These are phyloP conservation scores for Abrus precatorius DNA, from an alignment of 306 rosid genomes.

Conservation along the genomic window DNA sequence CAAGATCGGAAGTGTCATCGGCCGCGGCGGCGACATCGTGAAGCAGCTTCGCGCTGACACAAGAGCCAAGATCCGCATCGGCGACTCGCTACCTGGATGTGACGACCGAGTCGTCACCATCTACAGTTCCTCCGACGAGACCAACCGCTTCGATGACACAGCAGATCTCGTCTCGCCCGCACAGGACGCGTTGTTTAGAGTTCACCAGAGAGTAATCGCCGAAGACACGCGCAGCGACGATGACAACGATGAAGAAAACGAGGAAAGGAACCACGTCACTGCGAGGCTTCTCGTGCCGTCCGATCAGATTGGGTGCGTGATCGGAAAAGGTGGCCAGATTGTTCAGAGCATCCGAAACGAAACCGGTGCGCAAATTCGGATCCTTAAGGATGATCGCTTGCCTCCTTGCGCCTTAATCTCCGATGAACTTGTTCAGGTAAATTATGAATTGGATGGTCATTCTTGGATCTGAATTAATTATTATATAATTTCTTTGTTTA, in stretches of 20 bases:
- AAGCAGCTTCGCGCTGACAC: constrained; percentile 90
- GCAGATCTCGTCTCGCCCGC: constrained; percentile 76
- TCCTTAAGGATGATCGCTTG: constrained; percentile 90
- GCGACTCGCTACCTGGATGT: constrained; percentile 81
- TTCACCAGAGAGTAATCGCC: constrained; percentile 86
- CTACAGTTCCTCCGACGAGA: constrained; percentile 78
- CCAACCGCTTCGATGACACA: constrained; percentile 68
- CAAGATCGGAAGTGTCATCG: constrained; percentile 94
- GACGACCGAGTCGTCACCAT: constrained; percentile 90
- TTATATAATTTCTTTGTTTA: constrained; percentile 7
- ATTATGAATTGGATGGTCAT: background rate
- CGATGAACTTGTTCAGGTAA: constrained; percentile 95
- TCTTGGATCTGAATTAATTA: background rate
- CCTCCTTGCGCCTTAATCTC: constrained; percentile 84
- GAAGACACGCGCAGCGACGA: constrained; percentile 62
- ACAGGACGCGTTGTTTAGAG: constrained; percentile 80
- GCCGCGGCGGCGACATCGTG: constrained; percentile 97
- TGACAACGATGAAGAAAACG: constrained; percentile 60
- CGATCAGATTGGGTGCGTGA: constrained; percentile 95
- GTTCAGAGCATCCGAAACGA: constrained; percentile 88
- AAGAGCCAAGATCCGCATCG: constrained; percentile 90
- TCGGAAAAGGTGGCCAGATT: constrained; percentile 98
- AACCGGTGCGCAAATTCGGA: constrained; percentile 91
- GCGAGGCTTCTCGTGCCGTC: constrained; percentile 93
- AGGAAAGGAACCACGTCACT: constrained; percentile 63